Percentiles rank a stretch among this genome's conserved stretches.
phyloP scores from a whole-genome alignment of 441 rosid species.

The Pelargonium citronellum region DNA sequence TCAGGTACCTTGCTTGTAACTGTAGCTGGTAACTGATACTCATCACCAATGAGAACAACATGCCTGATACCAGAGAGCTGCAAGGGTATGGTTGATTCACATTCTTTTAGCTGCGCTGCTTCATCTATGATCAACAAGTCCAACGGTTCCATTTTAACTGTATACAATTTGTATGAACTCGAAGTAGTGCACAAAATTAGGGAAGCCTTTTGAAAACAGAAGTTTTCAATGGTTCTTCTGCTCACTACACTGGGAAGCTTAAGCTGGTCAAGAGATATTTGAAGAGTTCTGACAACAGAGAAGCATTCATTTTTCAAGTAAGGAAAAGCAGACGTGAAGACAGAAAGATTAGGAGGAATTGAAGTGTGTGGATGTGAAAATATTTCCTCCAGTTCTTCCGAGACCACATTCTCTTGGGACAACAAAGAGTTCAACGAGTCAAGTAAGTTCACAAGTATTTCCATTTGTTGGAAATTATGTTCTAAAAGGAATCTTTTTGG shows the following conservation, averaged over 20 bases:
- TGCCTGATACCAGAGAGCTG: slow-evolving; percentile 22
- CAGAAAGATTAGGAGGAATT: not conserved
- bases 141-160: slow-evolving; percentile 9
- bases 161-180: slow-evolving; percentile 17
- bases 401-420: slow-evolving; percentile 5
- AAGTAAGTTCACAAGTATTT: slow-evolving; percentile 2
- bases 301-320: slow-evolving; percentile 17
- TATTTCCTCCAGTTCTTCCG: slow-evolving; percentile 11
- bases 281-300: slow-evolving; percentile 10
- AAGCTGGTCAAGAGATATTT: slow-evolving; percentile 14
- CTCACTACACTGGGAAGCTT: slow-evolving; percentile 9
- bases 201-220: slow-evolving; percentile 16
- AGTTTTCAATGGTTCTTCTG: not conserved
- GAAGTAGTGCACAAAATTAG: slow-evolving; percentile 23
- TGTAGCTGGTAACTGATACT: slow-evolving; percentile 16
- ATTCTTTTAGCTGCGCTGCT: slow-evolving; percentile 26
- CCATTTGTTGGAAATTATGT: not conserved
- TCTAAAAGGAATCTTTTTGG: slow-evolving; percentile 10
- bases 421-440: slow-evolving; percentile 9
- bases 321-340: not conserved
- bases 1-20: slow-evolving; percentile 16
- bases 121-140: slow-evolving; percentile 21
- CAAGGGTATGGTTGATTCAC: slow-evolving; percentile 22
- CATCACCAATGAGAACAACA: slow-evolving; percentile 12
- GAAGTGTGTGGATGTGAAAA: not conserved